Percentiles rank a stretch among this genome's conserved stretches.
phyloP scores from a whole-genome alignment of 139 green algal genomes.

The Bryopsis sp. region DNA sequence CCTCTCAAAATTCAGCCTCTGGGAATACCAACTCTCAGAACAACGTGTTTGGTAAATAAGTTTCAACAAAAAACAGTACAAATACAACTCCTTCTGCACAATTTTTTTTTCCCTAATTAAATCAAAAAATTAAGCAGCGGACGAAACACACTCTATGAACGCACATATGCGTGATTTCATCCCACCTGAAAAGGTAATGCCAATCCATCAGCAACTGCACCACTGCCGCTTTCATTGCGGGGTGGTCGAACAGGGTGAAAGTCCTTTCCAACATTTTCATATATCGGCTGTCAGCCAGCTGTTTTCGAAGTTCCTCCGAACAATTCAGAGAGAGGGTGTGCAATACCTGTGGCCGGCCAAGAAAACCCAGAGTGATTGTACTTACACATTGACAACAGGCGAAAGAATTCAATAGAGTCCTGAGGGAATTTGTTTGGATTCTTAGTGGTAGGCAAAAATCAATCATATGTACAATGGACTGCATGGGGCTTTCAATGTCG shows the following conservation, averaged over 20 bases:
- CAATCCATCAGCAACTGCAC: slow-evolving; percentile 12
- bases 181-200: background rate
- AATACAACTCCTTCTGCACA: too few relatives aligned
- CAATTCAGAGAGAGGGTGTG: slow-evolving; percentile 16
- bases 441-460: background rate
- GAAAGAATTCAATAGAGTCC: background rate
- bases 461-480: background rate
- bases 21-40: too few relatives aligned
- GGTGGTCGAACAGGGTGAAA: background rate
- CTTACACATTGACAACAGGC: background rate
- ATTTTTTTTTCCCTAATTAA: too few relatives aligned
- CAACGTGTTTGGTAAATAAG: too few relatives aligned
- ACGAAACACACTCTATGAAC: too few relatives aligned
- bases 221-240: background rate
- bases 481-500: background rate
- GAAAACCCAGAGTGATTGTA: background rate
- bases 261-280: background rate
- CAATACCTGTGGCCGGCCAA: background rate
- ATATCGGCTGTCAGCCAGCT: background rate
- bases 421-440: background rate
- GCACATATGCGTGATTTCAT: too few relatives aligned
- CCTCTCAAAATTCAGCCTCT: too few relatives aligned
- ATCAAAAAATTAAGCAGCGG: too few relatives aligned
- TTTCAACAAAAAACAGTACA: too few relatives aligned
- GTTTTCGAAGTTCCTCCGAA: background rate